Evolutionary conservation across 1,284 basidiomycete genomes (phyloP).

Genomic region (Malassezia sympodialis): DNA sequence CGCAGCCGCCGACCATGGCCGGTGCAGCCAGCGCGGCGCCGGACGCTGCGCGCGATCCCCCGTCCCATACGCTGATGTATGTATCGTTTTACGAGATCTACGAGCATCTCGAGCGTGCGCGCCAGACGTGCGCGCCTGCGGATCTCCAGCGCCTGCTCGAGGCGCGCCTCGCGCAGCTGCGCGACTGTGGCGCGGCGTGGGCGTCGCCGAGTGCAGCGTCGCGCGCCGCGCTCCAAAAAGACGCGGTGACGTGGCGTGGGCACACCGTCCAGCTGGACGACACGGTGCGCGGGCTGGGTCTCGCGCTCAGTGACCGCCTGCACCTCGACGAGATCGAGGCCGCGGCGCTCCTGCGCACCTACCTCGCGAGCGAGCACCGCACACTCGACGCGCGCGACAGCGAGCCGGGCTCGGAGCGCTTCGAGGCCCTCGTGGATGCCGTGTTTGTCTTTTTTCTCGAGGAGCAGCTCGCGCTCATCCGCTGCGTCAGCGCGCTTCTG

Average conservation of each 20-base stretch:
- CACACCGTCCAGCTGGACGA: conserved; percentile 56
- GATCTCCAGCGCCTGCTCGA: conserved; percentile 23
- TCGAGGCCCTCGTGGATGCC: conserved; percentile 55
- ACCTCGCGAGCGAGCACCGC: conserved; percentile 66
- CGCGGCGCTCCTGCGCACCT: conserved; percentile 62
- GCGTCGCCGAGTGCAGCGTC: conserved; percentile 3
- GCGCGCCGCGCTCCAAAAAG: conserved; percentile 5
- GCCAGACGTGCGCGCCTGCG: conserved; percentile 18
- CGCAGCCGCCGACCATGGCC: not conserved
- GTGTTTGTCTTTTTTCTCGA: conserved; percentile 70
- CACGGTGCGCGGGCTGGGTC: conserved; percentile 59
- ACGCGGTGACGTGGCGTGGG: conserved; percentile 42
- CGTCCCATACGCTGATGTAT: not conserved
- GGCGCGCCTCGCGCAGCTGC: conserved; percentile 21
- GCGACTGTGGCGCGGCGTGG: conserved; percentile 24
- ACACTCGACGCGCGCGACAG: conserved; percentile 41
- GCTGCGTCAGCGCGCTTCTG: conserved; percentile 49
- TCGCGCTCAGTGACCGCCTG: conserved; percentile 62
- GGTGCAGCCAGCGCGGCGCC: conserved; percentile 4
- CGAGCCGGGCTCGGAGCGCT: not conserved
- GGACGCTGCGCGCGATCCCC: not conserved
- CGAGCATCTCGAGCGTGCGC: conserved; percentile 34
- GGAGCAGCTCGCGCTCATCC: conserved; percentile 62
- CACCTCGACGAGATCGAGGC: conserved; percentile 67
- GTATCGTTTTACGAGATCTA: conserved; percentile 35